Evolutionary conservation across 2,329 filamentous ascomycete species (phyloP).

Genomic region (Sclerotinia spermophila): DNA sequence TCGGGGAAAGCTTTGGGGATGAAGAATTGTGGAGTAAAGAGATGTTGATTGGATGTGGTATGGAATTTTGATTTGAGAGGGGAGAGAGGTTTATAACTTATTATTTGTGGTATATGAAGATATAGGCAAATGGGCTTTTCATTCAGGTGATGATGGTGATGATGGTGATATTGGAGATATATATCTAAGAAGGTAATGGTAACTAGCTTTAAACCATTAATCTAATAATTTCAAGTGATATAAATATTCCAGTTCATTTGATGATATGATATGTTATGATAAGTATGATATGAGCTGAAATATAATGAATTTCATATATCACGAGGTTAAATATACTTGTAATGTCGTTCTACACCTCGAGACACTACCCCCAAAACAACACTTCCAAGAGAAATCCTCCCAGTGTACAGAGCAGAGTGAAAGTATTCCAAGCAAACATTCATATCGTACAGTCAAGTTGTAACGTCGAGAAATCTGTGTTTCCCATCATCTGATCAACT

Average conservation of each 20-base stretch:
- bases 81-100: too few relatives aligned
- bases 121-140: background rate
- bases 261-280: too few relatives aligned
- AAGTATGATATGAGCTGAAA: too few relatives aligned
- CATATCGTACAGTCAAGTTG: background rate
- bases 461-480: background rate
- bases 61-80: background rate
- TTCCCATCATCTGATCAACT: background rate
- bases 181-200: background rate
- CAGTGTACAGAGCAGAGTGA: background rate
- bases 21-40: background rate
- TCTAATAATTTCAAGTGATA: background rate
- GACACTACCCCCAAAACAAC: background rate
- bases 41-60: background rate
- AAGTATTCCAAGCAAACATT: background rate
- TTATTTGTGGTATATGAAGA: background rate
- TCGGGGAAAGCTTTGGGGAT: background rate
- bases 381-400: background rate
- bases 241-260: too few relatives aligned
- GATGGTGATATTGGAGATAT: background rate
- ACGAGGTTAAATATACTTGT: background rate
- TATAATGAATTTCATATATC: too few relatives aligned
- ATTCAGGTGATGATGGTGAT: background rate
- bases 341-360: background rate
- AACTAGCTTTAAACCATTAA: too few relatives aligned